Conservation (phyloP, 2,329 filamentous ascomycete species). For the Cytospora leucostoma region DNA sequence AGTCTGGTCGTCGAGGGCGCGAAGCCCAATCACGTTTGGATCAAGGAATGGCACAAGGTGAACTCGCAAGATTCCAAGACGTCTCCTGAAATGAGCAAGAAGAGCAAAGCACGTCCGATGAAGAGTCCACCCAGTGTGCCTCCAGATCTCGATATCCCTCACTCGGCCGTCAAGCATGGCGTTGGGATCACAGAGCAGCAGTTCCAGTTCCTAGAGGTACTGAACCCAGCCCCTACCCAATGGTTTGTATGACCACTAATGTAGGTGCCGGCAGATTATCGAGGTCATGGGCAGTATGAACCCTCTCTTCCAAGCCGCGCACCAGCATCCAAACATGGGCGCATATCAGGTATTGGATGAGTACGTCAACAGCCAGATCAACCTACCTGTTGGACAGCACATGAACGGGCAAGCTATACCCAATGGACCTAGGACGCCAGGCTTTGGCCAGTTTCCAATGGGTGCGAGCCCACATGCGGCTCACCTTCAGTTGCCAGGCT, state of each 20-base stretch:
- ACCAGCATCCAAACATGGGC: constrained; percentile 50
- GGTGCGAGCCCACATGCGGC: constrained; percentile 60
- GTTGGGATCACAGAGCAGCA: constrained; percentile 63
- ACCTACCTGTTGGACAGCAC: constrained; percentile 37
- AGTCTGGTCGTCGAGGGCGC: constrained; percentile 62
- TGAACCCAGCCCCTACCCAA: constrained; percentile 25
- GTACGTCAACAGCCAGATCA: constrained; percentile 55
- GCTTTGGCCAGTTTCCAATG: constrained; percentile 59
- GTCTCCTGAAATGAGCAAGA: constrained; percentile 69
- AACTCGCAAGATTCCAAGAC: constrained; percentile 59
- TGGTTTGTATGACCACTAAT: constrained; percentile 31
- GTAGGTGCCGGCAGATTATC: constrained; percentile 50
- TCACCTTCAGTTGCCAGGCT: constrained; percentile 64
- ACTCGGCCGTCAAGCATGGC: constrained; percentile 56
- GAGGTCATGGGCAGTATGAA: constrained; percentile 70
- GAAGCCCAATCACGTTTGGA: constrained; percentile 63
- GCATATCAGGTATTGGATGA: constrained; percentile 63
- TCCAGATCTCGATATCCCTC: constrained; percentile 62
- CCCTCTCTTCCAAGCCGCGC: constrained; percentile 51
- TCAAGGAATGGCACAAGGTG: constrained; percentile 64
- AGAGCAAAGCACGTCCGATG: constrained; percentile 58
- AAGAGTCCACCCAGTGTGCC: constrained; percentile 62
- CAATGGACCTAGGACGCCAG: constrained; percentile 51
- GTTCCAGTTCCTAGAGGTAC: constrained; percentile 65
- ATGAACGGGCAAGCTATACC: constrained; percentile 54